phyloP scores from a whole-genome alignment of 2,329 filamentous ascomycete genomes.

The Penicillium fuscoglaucum region DNA sequence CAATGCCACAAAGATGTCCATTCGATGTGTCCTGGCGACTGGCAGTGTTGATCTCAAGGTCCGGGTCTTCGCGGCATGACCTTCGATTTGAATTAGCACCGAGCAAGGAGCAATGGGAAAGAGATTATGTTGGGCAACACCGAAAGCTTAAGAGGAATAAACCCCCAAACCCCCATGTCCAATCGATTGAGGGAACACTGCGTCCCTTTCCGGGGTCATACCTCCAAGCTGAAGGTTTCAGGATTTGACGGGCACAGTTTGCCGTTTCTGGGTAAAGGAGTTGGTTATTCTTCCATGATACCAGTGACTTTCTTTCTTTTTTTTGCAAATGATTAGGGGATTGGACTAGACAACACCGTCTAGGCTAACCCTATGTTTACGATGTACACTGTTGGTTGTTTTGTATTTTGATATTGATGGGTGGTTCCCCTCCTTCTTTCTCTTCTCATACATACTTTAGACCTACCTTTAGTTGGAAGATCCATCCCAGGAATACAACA shows the following conservation, averaged over 20 bases:
- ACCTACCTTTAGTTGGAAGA: not conserved
- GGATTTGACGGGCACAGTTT: conserved; percentile 14
- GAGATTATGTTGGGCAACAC: not conserved
- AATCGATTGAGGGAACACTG: conserved; percentile 11
- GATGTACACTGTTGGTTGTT: conserved; percentile 17
- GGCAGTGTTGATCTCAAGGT: conserved; percentile 69
- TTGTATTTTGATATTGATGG: conserved; percentile 1
- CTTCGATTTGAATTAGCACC: not conserved
- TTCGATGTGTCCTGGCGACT: conserved; percentile 79
- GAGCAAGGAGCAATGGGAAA: not conserved
- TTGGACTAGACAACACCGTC: conserved; percentile 10
- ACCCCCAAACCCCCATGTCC: not conserved
- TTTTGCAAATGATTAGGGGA: conserved; percentile 20
- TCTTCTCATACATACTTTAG: conserved; percentile 21
- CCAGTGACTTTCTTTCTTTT: conserved; percentile 25
- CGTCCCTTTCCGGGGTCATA: conserved; percentile 4
- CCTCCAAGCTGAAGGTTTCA: conserved; percentile 11
- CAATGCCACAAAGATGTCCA: conserved; percentile 54
- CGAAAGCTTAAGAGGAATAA: not conserved
- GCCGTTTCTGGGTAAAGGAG: conserved; percentile 27
- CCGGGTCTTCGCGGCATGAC: conserved; percentile 49
- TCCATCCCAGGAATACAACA: conserved; percentile 1
- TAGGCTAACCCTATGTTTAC: conserved; percentile 5
- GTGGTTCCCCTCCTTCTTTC: not conserved
- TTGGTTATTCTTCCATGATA: conserved; percentile 30